Evolutionary conservation across 768 basidiomycete genomes (phyloP).

Genomic region (Tephrocybe sp.): DNA sequence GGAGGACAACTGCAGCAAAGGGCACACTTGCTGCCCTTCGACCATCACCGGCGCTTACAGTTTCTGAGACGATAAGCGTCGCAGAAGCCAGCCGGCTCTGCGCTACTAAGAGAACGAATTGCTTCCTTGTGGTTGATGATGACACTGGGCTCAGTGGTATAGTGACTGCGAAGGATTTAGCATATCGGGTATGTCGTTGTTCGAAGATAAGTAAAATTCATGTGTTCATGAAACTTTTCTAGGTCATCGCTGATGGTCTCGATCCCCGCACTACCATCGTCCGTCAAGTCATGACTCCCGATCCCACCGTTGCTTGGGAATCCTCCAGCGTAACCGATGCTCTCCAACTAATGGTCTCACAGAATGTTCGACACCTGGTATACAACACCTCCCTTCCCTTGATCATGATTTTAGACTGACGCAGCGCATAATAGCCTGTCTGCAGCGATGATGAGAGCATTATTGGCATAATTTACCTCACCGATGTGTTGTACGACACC

Average conservation of each 20-base stretch:
- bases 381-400: not conserved
- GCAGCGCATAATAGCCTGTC: not conserved
- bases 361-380: constrained; percentile 7
- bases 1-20: not conserved
- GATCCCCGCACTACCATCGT: constrained; percentile 5
- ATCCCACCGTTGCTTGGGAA: not conserved
- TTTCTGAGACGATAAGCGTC: not conserved
- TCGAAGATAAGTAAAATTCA: not conserved
- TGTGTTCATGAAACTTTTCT: not conserved
- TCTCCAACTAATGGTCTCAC: constrained; percentile 4
- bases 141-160: not conserved
- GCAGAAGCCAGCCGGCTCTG: not conserved
- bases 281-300: constrained; percentile 7
- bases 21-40: not conserved
- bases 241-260: constrained; percentile 8
- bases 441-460: not conserved
- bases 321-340: not conserved
- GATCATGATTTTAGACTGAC: too few relatives aligned
- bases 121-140: constrained; percentile 3
- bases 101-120: not conserved
- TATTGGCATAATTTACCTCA: not conserved
- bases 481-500: constrained; percentile 4
- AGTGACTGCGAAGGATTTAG: constrained; percentile 8
- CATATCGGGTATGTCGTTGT: not conserved
- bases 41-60: not conserved